Base-by-base conservation (phyloP, 805 yeast genomes). In the Monosporozyma solicola region DNA sequence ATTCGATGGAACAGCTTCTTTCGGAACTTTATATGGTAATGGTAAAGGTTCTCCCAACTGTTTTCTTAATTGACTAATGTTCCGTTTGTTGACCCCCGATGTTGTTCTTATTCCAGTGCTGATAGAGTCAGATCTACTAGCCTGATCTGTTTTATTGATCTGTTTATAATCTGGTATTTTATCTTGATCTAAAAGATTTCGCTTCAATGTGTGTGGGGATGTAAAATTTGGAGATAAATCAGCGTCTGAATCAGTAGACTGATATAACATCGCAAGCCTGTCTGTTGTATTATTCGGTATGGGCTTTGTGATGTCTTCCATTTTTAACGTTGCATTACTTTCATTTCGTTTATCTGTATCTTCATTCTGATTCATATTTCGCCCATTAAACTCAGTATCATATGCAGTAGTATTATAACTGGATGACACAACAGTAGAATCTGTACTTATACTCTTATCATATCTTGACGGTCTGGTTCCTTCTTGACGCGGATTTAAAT, bases 21-120 rank as follows among this genome's bases (percentile, higher is more conserved):
- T 41, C 6, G 52, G 37, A 2, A 58, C 53, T 16, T 64, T 46
- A 51, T 73, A 73, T 1, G 73, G 74, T 39, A 73, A 56, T 1
- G 76, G 76, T 22, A 72, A 47, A 2, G 77, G 77, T 13, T 68
- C 69, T 1, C 76, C 76, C 11, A 73, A 58, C 13, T 52, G 48
- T 22, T 54, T 55, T 35, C 59, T 57, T 39, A 50, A 51, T 24
- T 24, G 32, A 24, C 46, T 43, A 24, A 43, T 43, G 11, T 43
- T 43, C 15, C 46, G 10, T 24, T 24, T 43, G 9, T 43, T 24
- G 2, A 44, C 7, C 5, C 24, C 46, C 2, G 22, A 20, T 15
- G 15, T 15, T 24, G 22, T n/a, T n/a, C 48, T 25, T 29, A 27
- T 25, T 20, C 35, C 48, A 2, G 16, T 35, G 16, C 6, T 35